A percentile compares a stretch with the other conserved stretches of the same genome.
Evolutionary conservation across 1,284 basidiomycete species (phyloP).

Genomic region (Rhodotorula sp.): DNA sequence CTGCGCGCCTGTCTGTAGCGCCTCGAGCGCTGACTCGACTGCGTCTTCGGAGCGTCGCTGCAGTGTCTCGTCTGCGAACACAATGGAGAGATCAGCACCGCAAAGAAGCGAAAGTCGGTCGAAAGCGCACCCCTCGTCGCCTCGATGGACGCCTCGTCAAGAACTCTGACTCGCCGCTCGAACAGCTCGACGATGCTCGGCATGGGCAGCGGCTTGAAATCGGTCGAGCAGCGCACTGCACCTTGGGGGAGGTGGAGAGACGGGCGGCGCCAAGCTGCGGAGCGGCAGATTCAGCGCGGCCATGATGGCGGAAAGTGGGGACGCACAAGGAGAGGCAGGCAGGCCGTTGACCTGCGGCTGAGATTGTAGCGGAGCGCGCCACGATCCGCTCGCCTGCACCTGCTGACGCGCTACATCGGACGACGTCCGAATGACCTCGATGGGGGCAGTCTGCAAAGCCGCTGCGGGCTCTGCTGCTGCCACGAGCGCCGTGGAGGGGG

Average conservation of each 20-base stretch:
- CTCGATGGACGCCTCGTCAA: neutral
- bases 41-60: constrained; percentile 9
- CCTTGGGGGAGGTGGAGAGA: neutral
- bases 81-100: neutral
- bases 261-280: neutral
- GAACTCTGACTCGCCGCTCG: neutral
- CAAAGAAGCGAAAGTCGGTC: neutral
- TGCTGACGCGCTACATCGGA: too few species aligned
- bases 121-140: neutral
- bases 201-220: constrained; percentile 8
- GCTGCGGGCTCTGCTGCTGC: too few species aligned
- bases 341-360: too few species aligned
- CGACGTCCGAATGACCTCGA: too few species aligned
- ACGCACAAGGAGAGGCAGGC: neutral
- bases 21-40: constrained; percentile 10
- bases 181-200: constrained; percentile 1
- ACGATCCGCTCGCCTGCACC: too few species aligned
- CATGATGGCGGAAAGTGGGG: too few species aligned
- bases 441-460: too few species aligned
- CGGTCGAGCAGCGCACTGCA: neutral
- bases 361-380: too few species aligned
- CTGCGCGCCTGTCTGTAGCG: constrained; percentile 7
- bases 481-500: too few species aligned
- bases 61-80: neutral
- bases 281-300: neutral